phyloP scores from a whole-genome alignment of 2,329 filamentous ascomycete species.

The Diaporthe sp. region DNA sequence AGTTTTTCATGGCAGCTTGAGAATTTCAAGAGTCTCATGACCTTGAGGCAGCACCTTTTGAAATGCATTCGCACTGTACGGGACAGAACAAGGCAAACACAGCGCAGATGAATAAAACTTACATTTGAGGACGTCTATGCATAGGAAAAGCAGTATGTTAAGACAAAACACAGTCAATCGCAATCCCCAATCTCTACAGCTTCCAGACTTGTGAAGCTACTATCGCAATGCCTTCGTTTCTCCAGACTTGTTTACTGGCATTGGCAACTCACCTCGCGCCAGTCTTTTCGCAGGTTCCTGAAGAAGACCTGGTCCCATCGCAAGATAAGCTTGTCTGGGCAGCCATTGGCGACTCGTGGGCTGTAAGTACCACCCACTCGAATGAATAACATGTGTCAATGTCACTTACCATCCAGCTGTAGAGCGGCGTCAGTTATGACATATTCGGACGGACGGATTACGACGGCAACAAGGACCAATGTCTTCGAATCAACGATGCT shows the following conservation, averaged over 20 bases:
- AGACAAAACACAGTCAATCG: slow-evolving; percentile 2
- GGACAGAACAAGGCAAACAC: slow-evolving; percentile 7
- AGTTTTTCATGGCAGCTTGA: slow-evolving; percentile 13
- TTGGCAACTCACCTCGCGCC: slow-evolving; percentile 13
- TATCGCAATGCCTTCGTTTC: slow-evolving; percentile 9
- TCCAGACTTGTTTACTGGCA: slow-evolving; percentile 13
- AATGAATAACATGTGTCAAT: slow-evolving; percentile 3
- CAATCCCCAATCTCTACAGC: slow-evolving; percentile 4
- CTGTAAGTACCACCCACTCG: slow-evolving; percentile 7
- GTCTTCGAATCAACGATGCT: slow-evolving; percentile 12
- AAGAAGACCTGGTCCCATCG: slow-evolving; percentile 18
- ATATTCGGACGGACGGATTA: slow-evolving; percentile 4
- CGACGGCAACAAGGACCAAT: slow-evolving; percentile 5
- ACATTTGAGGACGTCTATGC: slow-evolving; percentile 14
- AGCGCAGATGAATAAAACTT: slow-evolving; percentile 20
- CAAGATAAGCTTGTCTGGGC: slow-evolving; percentile 22
- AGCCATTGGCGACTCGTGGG: slow-evolving; percentile 22
- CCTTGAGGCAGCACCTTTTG: slow-evolving; percentile 6
- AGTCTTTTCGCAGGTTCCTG: slow-evolving; percentile 20
- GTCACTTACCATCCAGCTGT: slow-evolving; percentile 8
- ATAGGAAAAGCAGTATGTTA: neutral
- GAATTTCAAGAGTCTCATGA: slow-evolving; percentile 14
- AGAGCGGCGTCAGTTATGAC: slow-evolving; percentile 15
- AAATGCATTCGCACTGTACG: slow-evolving; percentile 12
- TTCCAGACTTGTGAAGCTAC: neutral